Percentiles rank a stretch among this genome's conserved stretches.
phyloP scores from a whole-genome alignment of 768 basidiomycete species.

The Brasilioporus rufonigricans region DNA sequence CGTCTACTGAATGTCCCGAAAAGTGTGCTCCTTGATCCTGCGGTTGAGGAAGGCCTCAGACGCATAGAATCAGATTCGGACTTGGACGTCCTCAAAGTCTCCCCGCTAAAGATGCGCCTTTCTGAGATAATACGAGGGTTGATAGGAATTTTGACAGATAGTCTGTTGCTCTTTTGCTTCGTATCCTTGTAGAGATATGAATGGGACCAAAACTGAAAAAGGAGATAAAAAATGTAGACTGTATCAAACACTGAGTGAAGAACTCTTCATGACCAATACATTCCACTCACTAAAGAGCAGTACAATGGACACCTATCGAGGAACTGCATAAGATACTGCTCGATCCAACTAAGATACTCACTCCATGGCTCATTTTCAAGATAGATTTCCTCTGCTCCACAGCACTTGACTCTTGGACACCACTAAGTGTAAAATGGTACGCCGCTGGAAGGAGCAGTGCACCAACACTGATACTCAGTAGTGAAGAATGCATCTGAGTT shows the following conservation, averaged over 20 bases:
- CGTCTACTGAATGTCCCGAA: conserved; percentile 6
- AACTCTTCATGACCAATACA: not conserved
- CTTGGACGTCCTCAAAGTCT: conserved; percentile 13
- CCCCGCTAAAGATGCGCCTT: conserved; percentile 27
- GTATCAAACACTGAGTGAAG: conserved; percentile 1
- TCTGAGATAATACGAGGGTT: conserved; percentile 28
- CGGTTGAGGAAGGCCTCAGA: conserved; percentile 13
- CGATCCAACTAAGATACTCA: conserved; percentile 26
- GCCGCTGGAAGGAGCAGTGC: conserved; percentile 78
- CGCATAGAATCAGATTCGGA: conserved; percentile 21
- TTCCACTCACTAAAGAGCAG: conserved; percentile 46
- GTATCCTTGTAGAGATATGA: conserved; percentile 48
- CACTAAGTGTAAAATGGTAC: conserved; percentile 58
- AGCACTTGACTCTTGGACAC: conserved; percentile 17
- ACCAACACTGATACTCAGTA: conserved; percentile 76
- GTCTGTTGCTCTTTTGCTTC: conserved; percentile 43
- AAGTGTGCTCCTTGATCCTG: conserved; percentile 12
- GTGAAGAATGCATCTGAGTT: conserved; percentile 70
- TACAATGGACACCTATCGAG: conserved; percentile 46
- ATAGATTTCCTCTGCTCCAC: conserved; percentile 40
- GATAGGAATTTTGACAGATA: conserved; percentile 34
- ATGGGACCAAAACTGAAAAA: conserved; percentile 60
- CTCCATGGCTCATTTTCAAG: conserved; percentile 51
- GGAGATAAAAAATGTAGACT: conserved; percentile 52
- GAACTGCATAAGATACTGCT: not conserved